Evolutionary conservation across 2,329 filamentous ascomycete species (phyloP), one percentile per base, ranked within the genome.

Genomic region (Aureobasidium sp.): DNA sequence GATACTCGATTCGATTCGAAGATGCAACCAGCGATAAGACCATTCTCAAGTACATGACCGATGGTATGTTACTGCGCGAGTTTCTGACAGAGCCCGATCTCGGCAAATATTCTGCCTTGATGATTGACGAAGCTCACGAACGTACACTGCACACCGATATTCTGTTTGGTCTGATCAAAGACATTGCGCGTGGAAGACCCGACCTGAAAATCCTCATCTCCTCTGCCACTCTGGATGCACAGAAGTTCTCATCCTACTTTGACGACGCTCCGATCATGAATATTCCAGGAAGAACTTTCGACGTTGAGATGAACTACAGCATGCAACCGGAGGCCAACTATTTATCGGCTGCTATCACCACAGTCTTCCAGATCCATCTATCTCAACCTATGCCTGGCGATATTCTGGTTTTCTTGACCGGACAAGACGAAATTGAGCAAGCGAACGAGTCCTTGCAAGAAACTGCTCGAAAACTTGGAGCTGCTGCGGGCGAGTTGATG

Each of bases 81-180:
- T 89, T 97, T 66, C 84, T 97, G 77, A 93, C 90, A 0, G 91
- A 96, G 69, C 92, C 93, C 0, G 87, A 93, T 67, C 78, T 97
- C 6, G 83, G 85, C 1, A 86, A 85, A 17, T 97, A 97, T 69
- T 89, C 90, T 5, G 90, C 87, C 14, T 77, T 99, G 65, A 97
- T 99, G 87, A 93, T 99, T 62, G 94, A 99, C 72, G 94, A 99
- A 73, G 94, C 94, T 0, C 94, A 99, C 82, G 94, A 99, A 73
- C 83, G 94, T 67, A 96, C 91, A 0, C 83, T 97, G 0, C 86
- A 91, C 59, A 96, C 93, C 0, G 94, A 99, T 74, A 92, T 99
- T 62, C 76, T 97, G 8, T 83, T 96, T 63, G 91, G 90, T 12
- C 76, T 99, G 37, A 82, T 96, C 62, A 97, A 97, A 70, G 93